phyloP scores from a whole-genome alignment of 345 rosid species.

The Ceriops zippeliana region DNA sequence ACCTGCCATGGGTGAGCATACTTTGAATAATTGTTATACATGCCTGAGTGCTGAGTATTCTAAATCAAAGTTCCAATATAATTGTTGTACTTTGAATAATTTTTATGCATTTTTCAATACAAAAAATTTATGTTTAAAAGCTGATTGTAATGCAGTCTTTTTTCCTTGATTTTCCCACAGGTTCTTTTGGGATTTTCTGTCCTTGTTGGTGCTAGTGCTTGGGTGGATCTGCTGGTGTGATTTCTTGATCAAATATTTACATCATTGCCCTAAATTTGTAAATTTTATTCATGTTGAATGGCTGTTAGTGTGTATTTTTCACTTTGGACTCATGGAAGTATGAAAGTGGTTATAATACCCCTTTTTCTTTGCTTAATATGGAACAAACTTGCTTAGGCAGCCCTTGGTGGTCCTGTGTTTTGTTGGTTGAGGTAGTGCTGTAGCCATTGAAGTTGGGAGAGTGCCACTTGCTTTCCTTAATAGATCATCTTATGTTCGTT shows the following conservation, averaged over 20 bases:
- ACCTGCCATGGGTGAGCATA: conserved; percentile 86
- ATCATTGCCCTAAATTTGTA: neutral
- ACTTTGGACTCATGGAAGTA: neutral
- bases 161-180: conserved; percentile 32
- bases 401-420: neutral
- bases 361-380: neutral
- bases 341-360: neutral
- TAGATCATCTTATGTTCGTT: neutral
- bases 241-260: conserved; percentile 2
- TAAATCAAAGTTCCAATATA: neutral
- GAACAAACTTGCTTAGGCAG: neutral
- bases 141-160: too few relatives aligned
- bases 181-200: conserved; percentile 94
- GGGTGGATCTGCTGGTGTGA: conserved; percentile 92
- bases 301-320: neutral
- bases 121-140: too few relatives aligned
- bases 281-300: neutral
- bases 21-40: neutral
- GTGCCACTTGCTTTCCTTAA: neutral
- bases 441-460: too few relatives aligned
- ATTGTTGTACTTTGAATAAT: neutral
- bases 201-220: conserved; percentile 90
- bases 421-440: neutral
- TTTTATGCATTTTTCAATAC: neutral
- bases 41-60: neutral